These are phyloP conservation scores for Podaxis pistillaris DNA, from an alignment of 768 basidiomycete species.

Conservation along the genomic window DNA sequence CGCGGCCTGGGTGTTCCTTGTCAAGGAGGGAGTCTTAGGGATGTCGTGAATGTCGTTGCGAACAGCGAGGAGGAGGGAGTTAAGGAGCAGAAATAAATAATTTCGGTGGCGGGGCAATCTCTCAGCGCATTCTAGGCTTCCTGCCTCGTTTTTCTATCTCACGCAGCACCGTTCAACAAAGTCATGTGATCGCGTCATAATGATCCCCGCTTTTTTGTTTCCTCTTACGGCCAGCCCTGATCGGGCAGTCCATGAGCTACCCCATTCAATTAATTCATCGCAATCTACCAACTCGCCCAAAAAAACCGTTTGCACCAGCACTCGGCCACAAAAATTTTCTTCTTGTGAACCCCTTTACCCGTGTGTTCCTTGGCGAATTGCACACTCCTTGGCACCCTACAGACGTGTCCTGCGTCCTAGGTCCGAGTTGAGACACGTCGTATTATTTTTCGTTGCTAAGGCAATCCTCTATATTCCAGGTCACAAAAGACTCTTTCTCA, in stretches of 20 bases:
- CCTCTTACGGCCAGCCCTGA: neutral
- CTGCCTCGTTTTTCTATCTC: constrained; percentile 36
- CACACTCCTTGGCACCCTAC: neutral
- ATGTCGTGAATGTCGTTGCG: constrained; percentile 27
- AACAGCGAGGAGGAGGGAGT: constrained; percentile 19
- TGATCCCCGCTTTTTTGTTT: constrained; percentile 6
- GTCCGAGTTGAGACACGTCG: neutral
- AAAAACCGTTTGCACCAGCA: no score
- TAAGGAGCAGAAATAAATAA: constrained; percentile 27
- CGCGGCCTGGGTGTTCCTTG: constrained; percentile 11
- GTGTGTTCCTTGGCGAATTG: neutral
- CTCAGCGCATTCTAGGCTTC: constrained; percentile 8
- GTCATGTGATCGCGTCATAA: constrained; percentile 41
- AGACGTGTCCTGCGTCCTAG: neutral
- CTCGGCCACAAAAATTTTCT: no score
- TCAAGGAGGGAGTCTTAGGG: constrained; percentile 3
- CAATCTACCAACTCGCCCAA: no score
- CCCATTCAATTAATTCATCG: neutral
- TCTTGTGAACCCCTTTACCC: no score
- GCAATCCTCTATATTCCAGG: neutral
- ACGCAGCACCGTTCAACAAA: constrained; percentile 39
- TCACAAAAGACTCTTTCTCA: neutral
- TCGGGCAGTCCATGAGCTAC: neutral
- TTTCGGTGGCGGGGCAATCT: constrained; percentile 16
- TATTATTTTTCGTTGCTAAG: neutral